Conservation (phyloP, 495 filamentous ascomycete genomes). For the Xylaria flabelliformis region DNA sequence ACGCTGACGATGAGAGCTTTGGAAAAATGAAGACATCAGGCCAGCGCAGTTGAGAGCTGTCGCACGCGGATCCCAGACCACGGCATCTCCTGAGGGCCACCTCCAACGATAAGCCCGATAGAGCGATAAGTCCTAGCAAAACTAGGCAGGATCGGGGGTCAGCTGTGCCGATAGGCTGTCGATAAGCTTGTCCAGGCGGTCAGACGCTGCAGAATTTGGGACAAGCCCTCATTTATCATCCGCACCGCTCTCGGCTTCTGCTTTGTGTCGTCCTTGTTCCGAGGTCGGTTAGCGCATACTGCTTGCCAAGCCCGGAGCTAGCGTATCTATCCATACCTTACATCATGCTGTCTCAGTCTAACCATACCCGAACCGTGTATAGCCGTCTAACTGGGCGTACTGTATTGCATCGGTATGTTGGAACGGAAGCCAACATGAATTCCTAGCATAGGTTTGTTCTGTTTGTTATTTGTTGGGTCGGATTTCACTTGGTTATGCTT, state of each 20-base stretch:
- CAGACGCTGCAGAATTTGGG: constrained; percentile 1
- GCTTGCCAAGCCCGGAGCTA: neutral
- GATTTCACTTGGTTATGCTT: neutral
- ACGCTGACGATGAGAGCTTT: neutral
- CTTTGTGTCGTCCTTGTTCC: neutral
- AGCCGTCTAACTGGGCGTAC: neutral
- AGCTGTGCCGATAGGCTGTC: neutral
- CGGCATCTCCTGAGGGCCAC: constrained; percentile 20
- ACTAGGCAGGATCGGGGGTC: neutral
- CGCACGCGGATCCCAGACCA: constrained; percentile 23
- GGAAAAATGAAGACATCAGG: constrained; percentile 26
- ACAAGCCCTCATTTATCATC: neutral
- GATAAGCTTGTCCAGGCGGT: constrained; percentile 3
- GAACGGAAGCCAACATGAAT: neutral
- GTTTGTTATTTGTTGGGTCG: neutral
- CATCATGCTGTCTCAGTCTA: neutral
- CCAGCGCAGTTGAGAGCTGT: constrained; percentile 24
- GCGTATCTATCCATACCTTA: neutral
- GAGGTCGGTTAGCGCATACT: neutral
- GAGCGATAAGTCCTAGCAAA: neutral
- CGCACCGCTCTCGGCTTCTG: constrained; percentile 17
- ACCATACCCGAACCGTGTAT: neutral
- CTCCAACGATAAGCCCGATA: constrained; percentile 25
- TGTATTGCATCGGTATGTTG: neutral
- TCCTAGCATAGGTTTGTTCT: neutral